phyloP scores from a whole-genome alignment of 345 rosid genomes.

The Dipteronia dyeriana region DNA sequence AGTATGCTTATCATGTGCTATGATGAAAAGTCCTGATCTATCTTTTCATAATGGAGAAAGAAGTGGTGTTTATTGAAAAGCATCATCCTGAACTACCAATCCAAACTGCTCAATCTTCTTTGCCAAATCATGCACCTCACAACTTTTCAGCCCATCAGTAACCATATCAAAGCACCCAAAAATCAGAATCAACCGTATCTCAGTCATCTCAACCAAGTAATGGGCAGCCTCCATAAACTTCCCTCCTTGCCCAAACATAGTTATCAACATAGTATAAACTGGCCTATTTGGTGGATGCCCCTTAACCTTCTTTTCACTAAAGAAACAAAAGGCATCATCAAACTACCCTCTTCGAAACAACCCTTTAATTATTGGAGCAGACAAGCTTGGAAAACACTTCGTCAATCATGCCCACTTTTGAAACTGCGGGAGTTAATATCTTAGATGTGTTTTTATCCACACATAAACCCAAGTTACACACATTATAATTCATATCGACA shows the following conservation, averaged over 20 bases:
- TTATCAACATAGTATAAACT: constrained; percentile 86
- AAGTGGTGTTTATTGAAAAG: not conserved
- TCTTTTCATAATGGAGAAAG: not conserved
- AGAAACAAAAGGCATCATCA: constrained; percentile 85
- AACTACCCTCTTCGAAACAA: constrained; percentile 76
- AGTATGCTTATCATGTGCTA: no score
- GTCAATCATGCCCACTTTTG: constrained; percentile 72
- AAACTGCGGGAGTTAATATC: constrained; percentile 79
- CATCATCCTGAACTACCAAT: not conserved
- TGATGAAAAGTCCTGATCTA: not conserved
- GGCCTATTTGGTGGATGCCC: constrained; percentile 91
- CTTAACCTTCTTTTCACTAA: constrained; percentile 80
- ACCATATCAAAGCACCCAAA: constrained; percentile 91
- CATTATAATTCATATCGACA: constrained; percentile 62
- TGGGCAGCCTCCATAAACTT: constrained; percentile 76
- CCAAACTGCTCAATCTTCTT: constrained; percentile 62
- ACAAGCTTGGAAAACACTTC: constrained; percentile 91
- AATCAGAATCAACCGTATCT: constrained; percentile 74
- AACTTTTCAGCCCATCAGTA: constrained; percentile 78
- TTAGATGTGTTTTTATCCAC: constrained; percentile 68
- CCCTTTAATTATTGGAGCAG: constrained; percentile 82
- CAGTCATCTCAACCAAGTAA: constrained; percentile 89
- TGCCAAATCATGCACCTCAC: constrained; percentile 87
- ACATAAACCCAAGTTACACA: constrained; percentile 65
- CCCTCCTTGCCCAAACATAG: constrained; percentile 90